Conservation (phyloP, 805 yeast species). For the Priceomyces carsonii region DNA sequence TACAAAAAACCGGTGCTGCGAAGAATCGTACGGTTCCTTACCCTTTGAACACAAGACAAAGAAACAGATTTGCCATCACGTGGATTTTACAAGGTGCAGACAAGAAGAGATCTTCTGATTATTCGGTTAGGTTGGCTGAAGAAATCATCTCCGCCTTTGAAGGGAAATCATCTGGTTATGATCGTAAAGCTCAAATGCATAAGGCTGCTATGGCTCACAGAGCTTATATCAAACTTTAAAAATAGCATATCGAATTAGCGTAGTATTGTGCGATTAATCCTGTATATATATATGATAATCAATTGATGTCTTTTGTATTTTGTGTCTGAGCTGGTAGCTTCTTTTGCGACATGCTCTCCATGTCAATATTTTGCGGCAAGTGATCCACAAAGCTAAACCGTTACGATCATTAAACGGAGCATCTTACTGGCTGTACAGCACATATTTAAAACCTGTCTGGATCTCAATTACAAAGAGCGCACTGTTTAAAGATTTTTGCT, state of each 20-base stretch:
- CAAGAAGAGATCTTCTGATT: conserved; percentile 76
- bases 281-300: conserved; percentile 10
- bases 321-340: no score
- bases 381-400: no score
- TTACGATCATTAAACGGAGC: no score
- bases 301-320: no score
- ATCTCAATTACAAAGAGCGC: no score
- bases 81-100: conserved; percentile 90
- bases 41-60: conserved; percentile 79
- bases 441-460: no score
- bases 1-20: conserved; percentile 82
- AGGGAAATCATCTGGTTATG: conserved; percentile 82
- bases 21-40: conserved; percentile 78
- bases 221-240: conserved; percentile 59
- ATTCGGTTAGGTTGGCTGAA: conserved; percentile 87
- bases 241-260: neutral
- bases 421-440: no score
- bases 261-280: conserved; percentile 4
- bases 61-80: conserved; percentile 80
- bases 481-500: no score
- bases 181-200: conserved; percentile 80
- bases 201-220: conserved; percentile 86
- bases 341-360: no score
- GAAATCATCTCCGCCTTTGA: conserved; percentile 76
- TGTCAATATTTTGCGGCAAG: no score